These are phyloP conservation scores for Wickerhamiella lipophila DNA, from an alignment of 805 yeast genomes.

Conservation along the genomic window DNA sequence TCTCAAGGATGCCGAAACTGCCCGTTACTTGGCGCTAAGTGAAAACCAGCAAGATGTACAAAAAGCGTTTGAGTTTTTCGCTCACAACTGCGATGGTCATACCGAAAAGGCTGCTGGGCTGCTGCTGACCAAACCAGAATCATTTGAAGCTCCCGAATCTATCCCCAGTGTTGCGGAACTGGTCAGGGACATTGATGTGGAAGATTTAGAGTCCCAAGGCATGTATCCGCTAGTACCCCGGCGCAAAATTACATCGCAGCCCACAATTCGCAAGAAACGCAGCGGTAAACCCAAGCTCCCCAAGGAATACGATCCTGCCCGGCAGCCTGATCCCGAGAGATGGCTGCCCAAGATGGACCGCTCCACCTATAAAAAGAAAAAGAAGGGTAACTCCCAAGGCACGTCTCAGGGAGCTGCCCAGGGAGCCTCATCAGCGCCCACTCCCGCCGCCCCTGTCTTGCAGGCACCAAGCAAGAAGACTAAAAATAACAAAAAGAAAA, in stretches of 20 bases:
- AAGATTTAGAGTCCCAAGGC: conserved; percentile 17
- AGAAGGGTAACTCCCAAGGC: conserved; percentile 36
- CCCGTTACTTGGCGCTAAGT: conserved; percentile 4
- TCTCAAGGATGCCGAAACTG: conserved; percentile 9
- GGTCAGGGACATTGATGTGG: conserved; percentile 22
- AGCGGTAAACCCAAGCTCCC: conserved; percentile 30
- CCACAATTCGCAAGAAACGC: conserved; percentile 26
- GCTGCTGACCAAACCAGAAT: not conserved
- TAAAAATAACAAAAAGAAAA: conserved; percentile 25
- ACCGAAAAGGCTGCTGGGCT: conserved; percentile 4
- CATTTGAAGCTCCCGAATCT: conserved; percentile 5
- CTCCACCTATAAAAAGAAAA: conserved; percentile 67
- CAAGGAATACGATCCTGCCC: conserved; percentile 32
- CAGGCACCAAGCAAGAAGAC: conserved; percentile 17
- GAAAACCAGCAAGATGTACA: conserved; percentile 1
- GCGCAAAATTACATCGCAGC: conserved; percentile 19
- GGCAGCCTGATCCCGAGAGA: conserved; percentile 54
- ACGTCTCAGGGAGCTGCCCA: conserved; percentile 30
- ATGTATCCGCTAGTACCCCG: conserved; percentile 22
- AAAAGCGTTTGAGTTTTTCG: conserved; percentile 11
- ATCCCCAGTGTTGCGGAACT: conserved; percentile 15
- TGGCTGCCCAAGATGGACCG: conserved; percentile 88
- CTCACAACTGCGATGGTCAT: not conserved
- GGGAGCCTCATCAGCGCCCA: not conserved
- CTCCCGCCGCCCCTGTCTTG: conserved; percentile 8